A percentile compares a stretch with the other conserved stretches of the same genome.
These are phyloP conservation scores for Hyphopichia pseudoburtonii DNA, from an alignment of 1,139 yeast genomes.

Conservation along the genomic window DNA sequence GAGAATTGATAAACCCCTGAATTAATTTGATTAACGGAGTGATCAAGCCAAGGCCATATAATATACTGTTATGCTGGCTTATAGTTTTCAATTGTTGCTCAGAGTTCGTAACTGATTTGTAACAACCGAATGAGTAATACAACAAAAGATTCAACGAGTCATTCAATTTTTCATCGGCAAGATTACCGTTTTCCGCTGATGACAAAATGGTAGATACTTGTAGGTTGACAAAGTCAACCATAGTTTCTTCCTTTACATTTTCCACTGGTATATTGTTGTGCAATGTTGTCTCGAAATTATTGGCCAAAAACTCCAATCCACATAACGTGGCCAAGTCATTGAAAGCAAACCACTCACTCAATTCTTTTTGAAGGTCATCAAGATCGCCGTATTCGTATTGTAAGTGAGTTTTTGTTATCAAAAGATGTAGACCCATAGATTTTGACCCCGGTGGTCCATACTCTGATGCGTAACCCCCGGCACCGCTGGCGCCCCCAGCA, in stretches of 20 bases:
- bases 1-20: slow-evolving; percentile 13
- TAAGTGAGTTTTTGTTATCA: slow-evolving; percentile 39
- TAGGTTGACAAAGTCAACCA: not conserved
- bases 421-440: slow-evolving; percentile 19
- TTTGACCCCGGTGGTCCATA: slow-evolving; percentile 3
- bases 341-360: slow-evolving; percentile 64
- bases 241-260: not conserved
- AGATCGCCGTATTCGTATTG: slow-evolving; percentile 47
- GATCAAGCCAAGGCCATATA: slow-evolving; percentile 10
- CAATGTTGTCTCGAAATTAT: not conserved
- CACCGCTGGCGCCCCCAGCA: slow-evolving; percentile 6
- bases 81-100: slow-evolving; percentile 39
- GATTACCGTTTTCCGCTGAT: not conserved
- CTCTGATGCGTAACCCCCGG: slow-evolving; percentile 3
- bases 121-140: slow-evolving; percentile 48
- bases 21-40: slow-evolving; percentile 14
- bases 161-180: not conserved
- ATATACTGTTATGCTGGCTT: slow-evolving; percentile 15
- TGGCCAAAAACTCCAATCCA: slow-evolving; percentile 17
- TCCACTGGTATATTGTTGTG: not conserved
- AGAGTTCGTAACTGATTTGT: slow-evolving; percentile 23
- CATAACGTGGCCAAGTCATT: slow-evolving; percentile 43
- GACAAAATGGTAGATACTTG: too few species aligned
- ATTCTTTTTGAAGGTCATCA: slow-evolving; percentile 42
- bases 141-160: slow-evolving; percentile 14